A percentile compares a stretch with the other conserved stretches of the same genome.
These are phyloP conservation scores for Phytophthora crassamura DNA, from an alignment of 352 stramenopile species.

Conservation along the genomic window DNA sequence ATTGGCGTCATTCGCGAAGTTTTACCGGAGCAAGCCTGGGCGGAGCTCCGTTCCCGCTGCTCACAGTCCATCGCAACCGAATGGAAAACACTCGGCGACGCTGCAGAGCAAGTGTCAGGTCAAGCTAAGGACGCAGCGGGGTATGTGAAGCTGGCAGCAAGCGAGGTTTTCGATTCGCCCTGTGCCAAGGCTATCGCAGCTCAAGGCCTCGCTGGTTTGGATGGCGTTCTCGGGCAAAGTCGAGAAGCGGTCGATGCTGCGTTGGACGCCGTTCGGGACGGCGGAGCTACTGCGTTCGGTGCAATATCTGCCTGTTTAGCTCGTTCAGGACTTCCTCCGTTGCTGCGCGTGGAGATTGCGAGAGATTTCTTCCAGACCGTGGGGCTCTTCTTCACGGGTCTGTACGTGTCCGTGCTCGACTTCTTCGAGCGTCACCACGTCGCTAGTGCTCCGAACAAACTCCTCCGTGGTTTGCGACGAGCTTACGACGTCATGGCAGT, in stretches of 20 bases:
- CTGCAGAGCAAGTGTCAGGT: conserved; percentile 1
- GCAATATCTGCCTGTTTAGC: conserved; percentile 17
- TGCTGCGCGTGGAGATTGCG: conserved; percentile 43
- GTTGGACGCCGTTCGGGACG: conserved; percentile 28
- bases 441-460: conserved; percentile 12
- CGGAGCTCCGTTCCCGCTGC: conserved; percentile 11
- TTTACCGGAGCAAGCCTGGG: conserved; percentile 13
- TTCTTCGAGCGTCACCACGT: conserved; percentile 29
- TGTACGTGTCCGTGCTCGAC: conserved; percentile 36
- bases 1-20: neutral
- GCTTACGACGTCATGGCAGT: conserved; percentile 44
- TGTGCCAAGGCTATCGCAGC: conserved; percentile 32
- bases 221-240: conserved; percentile 31
- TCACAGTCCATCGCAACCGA: conserved; percentile 11
- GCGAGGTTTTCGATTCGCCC: conserved; percentile 42
- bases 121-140: neutral
- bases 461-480: conserved; percentile 23
- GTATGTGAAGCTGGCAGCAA: conserved; percentile 5
- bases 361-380: conserved; percentile 43
- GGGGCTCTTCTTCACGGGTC: conserved; percentile 41
- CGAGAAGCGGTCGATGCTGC: conserved; percentile 40
- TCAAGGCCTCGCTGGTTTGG: conserved; percentile 34
- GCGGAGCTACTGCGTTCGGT: conserved; percentile 18
- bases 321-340: conserved; percentile 31
- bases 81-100: conserved; percentile 18